Evolutionary conservation across 164 flowering plant genomes (phyloP).

Genomic region (Pachysandra terminalis): DNA sequence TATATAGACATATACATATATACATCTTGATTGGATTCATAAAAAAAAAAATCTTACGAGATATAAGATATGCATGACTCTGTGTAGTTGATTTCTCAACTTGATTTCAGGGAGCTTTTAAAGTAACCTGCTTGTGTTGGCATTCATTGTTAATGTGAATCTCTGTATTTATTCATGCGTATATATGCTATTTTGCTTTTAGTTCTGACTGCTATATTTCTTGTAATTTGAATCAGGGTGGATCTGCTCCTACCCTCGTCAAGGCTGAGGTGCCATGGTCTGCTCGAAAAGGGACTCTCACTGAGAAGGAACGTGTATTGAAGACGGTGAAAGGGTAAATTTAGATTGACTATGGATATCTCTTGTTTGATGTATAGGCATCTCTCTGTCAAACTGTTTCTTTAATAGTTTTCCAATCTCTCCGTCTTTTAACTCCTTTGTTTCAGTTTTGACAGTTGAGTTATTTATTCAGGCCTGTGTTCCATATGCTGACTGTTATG

Average conservation of each 20-base stretch:
- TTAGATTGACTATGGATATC: background rate
- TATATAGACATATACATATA: too few species aligned
- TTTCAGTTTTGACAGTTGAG: background rate
- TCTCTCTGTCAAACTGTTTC: too few species aligned
- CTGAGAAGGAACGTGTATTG: constrained; percentile 78
- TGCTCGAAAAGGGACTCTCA: constrained; percentile 59
- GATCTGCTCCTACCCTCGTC: constrained; percentile 57
- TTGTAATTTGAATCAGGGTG: constrained; percentile 37
- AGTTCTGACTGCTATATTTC: background rate
- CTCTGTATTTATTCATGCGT: background rate
- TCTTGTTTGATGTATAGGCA: background rate
- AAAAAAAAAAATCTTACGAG: too few species aligned
- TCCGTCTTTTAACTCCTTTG: too few species aligned
- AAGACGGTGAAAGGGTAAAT: constrained; percentile 94
- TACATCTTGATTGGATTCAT: too few species aligned
- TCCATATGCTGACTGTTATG: background rate
- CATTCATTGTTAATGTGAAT: background rate
- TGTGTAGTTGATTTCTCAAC: too few species aligned
- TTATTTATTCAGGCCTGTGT: background rate
- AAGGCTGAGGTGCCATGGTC: constrained; percentile 95
- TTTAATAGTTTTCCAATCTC: too few species aligned
- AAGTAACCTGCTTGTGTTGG: background rate
- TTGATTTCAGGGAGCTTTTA: too few species aligned
- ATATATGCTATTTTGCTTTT: background rate
- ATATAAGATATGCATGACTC: too few species aligned